Percentiles rank a stretch among this genome's conserved stretches.
These are phyloP conservation scores for Stylonectria norvegica DNA, from an alignment of 2,329 filamentous ascomycete species.

Conservation along the genomic window DNA sequence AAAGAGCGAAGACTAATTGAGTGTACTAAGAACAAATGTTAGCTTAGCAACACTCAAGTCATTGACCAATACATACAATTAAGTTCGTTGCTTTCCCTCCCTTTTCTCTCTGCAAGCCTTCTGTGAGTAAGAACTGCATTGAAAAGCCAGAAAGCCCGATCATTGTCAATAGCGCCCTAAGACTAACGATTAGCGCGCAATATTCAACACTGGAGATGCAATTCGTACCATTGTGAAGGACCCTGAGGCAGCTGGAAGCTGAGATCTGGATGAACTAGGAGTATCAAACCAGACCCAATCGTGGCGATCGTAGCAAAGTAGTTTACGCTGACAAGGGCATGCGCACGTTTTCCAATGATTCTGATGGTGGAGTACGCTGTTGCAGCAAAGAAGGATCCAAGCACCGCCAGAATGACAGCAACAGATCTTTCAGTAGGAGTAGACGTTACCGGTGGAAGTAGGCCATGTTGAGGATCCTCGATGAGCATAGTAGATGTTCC, in stretches of 20 bases:
- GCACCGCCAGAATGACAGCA: slow-evolving; percentile 62
- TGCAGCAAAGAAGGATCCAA: slow-evolving; percentile 68
- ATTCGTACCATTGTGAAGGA: slow-evolving; percentile 24
- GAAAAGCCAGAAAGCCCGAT: slow-evolving; percentile 70
- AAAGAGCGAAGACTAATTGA: slow-evolving; percentile 34
- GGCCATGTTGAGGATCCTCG: slow-evolving; percentile 13
- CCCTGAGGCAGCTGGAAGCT: slow-evolving; percentile 35
- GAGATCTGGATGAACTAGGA: slow-evolving; percentile 45
- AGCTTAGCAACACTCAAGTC: neutral
- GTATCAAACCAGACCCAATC: slow-evolving; percentile 58
- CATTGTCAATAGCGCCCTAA: slow-evolving; percentile 53
- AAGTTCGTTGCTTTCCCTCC: slow-evolving; percentile 32
- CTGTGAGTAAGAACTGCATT: slow-evolving; percentile 75
- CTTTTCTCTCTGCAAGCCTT: slow-evolving; percentile 68
- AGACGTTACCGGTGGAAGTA: slow-evolving; percentile 29
- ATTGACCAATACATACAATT: slow-evolving; percentile 17
- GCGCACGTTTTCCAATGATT: slow-evolving; percentile 69
- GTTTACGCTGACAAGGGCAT: slow-evolving; percentile 73
- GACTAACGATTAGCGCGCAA: neutral
- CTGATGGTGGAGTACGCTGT: slow-evolving; percentile 70
- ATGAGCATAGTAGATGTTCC: slow-evolving; percentile 4
- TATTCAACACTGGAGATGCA: neutral
- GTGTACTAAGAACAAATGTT: slow-evolving; percentile 24
- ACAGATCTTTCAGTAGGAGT: slow-evolving; percentile 60
- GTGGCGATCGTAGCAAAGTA: slow-evolving; percentile 71